phyloP scores from a whole-genome alignment of 208 protist genomes.

The Leishmania braziliensis region DNA sequence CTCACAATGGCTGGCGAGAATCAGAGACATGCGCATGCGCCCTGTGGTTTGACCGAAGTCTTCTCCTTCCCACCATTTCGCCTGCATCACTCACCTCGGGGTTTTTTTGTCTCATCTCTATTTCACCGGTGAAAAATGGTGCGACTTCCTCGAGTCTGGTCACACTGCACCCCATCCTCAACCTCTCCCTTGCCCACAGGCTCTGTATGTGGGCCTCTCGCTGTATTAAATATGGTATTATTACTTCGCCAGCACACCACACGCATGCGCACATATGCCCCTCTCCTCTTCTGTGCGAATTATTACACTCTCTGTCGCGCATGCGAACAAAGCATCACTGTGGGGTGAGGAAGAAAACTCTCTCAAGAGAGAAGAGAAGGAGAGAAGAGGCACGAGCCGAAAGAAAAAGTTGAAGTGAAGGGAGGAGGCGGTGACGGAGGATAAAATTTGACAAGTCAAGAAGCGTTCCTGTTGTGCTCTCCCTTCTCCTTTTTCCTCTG shows the following conservation, averaged over 20 bases:
- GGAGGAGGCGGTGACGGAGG: background rate
- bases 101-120: background rate
- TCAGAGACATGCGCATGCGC: background rate
- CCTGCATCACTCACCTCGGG: background rate
- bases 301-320: background rate
- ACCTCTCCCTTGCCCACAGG: background rate
- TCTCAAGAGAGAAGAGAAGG: background rate
- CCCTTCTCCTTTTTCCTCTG: constrained; percentile 3
- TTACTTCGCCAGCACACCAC: background rate
- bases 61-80: background rate
- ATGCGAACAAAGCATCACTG: background rate
- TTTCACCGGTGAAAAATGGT: background rate
- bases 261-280: background rate
- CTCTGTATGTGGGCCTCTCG: background rate
- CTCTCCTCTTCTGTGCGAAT: background rate
- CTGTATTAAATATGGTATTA: no score
- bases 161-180: background rate
- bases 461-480: background rate
- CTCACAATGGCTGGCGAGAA: background rate
- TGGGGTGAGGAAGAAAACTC: background rate
- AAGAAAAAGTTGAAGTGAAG: background rate
- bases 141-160: background rate
- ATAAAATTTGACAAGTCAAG: background rate
- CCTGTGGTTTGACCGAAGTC: background rate
- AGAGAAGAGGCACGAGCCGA: background rate